phyloP scores from a whole-genome alignment of 345 rosid genomes.

The Reutealis trisperma region DNA sequence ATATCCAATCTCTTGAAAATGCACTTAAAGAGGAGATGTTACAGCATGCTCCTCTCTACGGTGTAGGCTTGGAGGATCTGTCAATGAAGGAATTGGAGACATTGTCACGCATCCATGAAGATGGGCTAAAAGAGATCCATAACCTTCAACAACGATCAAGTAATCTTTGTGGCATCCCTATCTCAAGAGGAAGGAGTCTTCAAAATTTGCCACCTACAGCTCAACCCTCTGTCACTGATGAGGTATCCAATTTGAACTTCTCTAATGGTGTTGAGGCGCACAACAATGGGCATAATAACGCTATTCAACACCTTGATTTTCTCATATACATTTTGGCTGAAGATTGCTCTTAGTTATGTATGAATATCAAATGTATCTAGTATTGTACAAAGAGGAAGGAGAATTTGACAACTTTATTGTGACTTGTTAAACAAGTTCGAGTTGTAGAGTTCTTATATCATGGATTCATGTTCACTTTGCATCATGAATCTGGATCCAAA shows the following conservation, averaged over 20 bases:
- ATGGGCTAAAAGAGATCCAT: conserved; percentile 8
- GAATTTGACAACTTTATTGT: no score
- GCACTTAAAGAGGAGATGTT: conserved; percentile 14
- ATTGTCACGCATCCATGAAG: conserved; percentile 16
- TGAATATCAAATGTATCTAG: no score
- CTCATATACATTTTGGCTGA: no score
- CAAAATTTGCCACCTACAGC: neutral
- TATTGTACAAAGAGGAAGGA: no score
- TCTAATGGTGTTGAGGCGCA: neutral
- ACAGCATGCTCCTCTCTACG: conserved; percentile 22
- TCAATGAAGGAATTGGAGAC: conserved; percentile 15
- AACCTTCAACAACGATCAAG: conserved; percentile 2
- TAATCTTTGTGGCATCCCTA: neutral
- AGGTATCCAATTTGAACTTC: neutral
- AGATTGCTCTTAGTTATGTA: no score
- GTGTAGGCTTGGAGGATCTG: conserved; percentile 13
- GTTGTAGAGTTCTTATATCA: no score
- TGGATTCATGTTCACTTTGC: no score
- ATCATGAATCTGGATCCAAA: no score
- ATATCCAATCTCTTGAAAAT: conserved; percentile 11
- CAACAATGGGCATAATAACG: neutral
- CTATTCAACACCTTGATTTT: no score
- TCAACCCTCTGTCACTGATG: neutral
- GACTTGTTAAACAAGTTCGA: no score
- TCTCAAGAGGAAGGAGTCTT: neutral